These are phyloP conservation scores for Colletotrichum acutatum DNA, from an alignment of 2,329 filamentous ascomycete species.

Conservation along the genomic window DNA sequence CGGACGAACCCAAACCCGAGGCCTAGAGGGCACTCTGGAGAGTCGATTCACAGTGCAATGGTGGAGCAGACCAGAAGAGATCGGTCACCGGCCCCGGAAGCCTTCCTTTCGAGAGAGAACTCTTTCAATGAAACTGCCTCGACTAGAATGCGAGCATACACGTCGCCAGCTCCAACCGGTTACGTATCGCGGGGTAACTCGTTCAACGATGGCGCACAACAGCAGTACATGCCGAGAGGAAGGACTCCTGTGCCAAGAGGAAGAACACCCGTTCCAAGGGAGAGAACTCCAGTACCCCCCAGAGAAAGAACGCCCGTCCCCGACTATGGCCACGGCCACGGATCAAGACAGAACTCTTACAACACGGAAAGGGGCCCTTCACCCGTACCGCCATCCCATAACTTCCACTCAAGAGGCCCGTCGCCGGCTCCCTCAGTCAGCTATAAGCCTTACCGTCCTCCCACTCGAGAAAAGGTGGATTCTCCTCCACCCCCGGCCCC, in stretches of 20 bases:
- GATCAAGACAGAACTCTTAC: conserved; percentile 42
- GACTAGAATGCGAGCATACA: conserved; percentile 36
- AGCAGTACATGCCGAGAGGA: conserved; percentile 32
- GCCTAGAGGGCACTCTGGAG: conserved; percentile 54
- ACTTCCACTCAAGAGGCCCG: conserved; percentile 47
- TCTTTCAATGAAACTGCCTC: conserved; percentile 32
- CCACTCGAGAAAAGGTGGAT: conserved; percentile 51
- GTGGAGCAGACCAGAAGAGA: conserved; percentile 24
- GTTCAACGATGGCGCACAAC: conserved; percentile 33
- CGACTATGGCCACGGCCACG: conserved; percentile 19
- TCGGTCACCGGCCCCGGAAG: conserved; percentile 33
- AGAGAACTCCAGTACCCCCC: not conserved
- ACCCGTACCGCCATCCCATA: conserved; percentile 45
- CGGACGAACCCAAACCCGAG: conserved; percentile 52
- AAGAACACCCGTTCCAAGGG: conserved; percentile 23
- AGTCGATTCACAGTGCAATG: conserved; percentile 44
- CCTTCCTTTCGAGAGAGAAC: conserved; percentile 37
- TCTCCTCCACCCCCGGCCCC: conserved; percentile 85
- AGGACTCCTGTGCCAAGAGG: conserved; percentile 27
- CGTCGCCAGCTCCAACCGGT: conserved; percentile 26
- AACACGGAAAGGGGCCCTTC: conserved; percentile 47
- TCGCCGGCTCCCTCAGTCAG: conserved; percentile 52
- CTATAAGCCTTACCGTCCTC: conserved; percentile 44
- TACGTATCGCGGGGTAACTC: conserved; percentile 34
- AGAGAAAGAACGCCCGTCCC: conserved; percentile 11